A percentile compares a stretch with the other conserved stretches of the same genome.
These are phyloP conservation scores for Ogataea thermomethanolica DNA, from an alignment of 805 yeast species.

Conservation along the genomic window DNA sequence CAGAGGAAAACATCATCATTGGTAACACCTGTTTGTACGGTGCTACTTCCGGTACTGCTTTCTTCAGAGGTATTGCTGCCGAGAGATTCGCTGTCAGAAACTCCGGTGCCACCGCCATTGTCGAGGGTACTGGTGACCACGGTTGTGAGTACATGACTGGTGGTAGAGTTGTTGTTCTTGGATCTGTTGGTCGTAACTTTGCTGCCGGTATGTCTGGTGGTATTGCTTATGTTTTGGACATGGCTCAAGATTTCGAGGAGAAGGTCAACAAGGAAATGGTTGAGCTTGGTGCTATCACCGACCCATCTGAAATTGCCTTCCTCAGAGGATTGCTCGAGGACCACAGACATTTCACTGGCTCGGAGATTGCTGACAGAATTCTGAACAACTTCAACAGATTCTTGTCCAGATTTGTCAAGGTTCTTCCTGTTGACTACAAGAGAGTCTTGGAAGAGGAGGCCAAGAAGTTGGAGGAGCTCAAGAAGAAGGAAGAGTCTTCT, in stretches of 20 bases:
- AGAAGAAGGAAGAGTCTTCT: constrained; percentile 59
- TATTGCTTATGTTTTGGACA: constrained; percentile 92
- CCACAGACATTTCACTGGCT: constrained; percentile 91
- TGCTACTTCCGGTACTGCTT: constrained; percentile 93
- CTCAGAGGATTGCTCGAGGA: constrained; percentile 91
- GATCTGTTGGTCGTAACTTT: constrained; percentile 86
- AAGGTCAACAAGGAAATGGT: constrained; percentile 81
- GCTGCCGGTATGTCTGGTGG: constrained; percentile 99
- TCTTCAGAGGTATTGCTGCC: constrained; percentile 95
- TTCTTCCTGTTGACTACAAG: constrained; percentile 88
- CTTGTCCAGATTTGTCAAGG: constrained; percentile 87
- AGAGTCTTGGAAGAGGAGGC: constrained; percentile 80
- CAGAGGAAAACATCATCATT: constrained; percentile 92
- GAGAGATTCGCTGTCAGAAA: constrained; percentile 98
- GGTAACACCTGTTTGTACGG: constrained; percentile 98
- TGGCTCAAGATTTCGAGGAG: constrained; percentile 85
- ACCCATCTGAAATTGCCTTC: constrained; percentile 91
- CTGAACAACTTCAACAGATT: constrained; percentile 84
- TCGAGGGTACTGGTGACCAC: constrained; percentile 97
- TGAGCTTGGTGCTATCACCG: constrained; percentile 70
- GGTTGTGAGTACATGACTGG: constrained; percentile 99
- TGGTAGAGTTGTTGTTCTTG: constrained; percentile 93
- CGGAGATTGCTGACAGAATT: constrained; percentile 82
- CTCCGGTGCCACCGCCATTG: constrained; percentile 96
- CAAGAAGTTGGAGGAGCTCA: constrained; percentile 57